Conservation (phyloP, 192 early-diverging fungal genomes). For the Linnemannia zychae region DNA sequence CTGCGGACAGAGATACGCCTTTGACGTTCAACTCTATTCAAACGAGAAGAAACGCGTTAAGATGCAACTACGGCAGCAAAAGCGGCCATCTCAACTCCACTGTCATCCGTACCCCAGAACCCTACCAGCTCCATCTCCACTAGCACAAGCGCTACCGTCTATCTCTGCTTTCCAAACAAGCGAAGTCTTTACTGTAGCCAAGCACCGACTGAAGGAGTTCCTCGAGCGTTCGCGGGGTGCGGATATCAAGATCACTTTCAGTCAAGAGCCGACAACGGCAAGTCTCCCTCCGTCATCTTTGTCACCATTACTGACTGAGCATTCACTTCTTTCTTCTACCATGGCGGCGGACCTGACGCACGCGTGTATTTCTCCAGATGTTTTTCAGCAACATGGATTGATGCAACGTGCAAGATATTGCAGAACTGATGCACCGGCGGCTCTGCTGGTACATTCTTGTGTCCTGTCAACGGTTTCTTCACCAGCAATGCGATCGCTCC, state of each 20-base stretch:
- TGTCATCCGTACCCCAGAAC: background rate
- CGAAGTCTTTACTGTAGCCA: constrained; percentile 1
- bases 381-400: background rate
- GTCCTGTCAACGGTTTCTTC: constrained; percentile 18
- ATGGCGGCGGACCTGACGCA: background rate
- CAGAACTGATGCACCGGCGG: too few species aligned
- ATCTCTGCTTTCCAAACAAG: background rate
- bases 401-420: background rate
- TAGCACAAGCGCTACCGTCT: too few species aligned
- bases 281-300: background rate
- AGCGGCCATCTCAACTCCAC: background rate
- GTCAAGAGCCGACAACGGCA: background rate
- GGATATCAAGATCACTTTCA: constrained; percentile 26
- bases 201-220: constrained; percentile 7
- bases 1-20: background rate
- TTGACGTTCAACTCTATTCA: background rate
- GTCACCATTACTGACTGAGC: background rate
- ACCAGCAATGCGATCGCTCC: background rate
- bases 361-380: background rate
- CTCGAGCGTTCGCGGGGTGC: constrained; percentile 7
- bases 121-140: too few species aligned
- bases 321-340: background rate
- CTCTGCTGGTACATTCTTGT: constrained; percentile 23
- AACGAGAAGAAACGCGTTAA: background rate
- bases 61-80: background rate